Conservation (phyloP, 2,329 filamentous ascomycete genomes). For the Verticillium zaregamsianum region DNA sequence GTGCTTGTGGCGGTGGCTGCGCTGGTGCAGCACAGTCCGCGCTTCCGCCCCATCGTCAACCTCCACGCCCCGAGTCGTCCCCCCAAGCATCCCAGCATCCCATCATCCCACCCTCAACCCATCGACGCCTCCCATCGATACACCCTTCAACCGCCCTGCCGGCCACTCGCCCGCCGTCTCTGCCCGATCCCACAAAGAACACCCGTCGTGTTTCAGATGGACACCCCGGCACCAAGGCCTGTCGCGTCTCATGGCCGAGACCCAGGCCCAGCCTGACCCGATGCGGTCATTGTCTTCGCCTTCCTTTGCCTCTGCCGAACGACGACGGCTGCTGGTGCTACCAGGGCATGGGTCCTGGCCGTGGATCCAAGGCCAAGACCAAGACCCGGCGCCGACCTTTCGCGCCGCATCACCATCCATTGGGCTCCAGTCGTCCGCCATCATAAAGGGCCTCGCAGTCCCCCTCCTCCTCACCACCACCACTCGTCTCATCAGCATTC, state of each 20-base stretch:
- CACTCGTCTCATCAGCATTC: constrained; percentile 11
- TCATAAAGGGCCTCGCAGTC: constrained; percentile 14
- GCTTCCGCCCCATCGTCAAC: background rate
- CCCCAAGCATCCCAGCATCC: background rate
- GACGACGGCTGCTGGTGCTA: background rate
- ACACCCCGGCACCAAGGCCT: background rate
- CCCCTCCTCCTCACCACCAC: constrained; percentile 6
- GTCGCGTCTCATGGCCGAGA: background rate
- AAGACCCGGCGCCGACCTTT: background rate
- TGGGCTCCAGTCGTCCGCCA: constrained; percentile 11
- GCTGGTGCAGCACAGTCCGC: background rate
- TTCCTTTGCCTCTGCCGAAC: background rate
- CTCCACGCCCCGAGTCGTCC: background rate
- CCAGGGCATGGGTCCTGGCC: background rate
- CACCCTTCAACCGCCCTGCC: background rate
- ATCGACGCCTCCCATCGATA: background rate
- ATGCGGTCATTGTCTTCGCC: background rate
- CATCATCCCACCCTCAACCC: background rate
- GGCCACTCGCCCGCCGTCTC: background rate
- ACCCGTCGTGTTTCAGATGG: background rate
- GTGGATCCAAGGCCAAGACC: background rate
- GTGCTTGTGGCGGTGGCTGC: background rate
- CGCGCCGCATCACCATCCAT: constrained; percentile 14
- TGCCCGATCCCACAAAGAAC: background rate
- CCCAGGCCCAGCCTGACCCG: background rate